A percentile compares a stretch with the other conserved stretches of the same genome.
Evolutionary conservation across 2,329 filamentous ascomycete species (phyloP).

Genomic region (Trichophyton rubrum): DNA sequence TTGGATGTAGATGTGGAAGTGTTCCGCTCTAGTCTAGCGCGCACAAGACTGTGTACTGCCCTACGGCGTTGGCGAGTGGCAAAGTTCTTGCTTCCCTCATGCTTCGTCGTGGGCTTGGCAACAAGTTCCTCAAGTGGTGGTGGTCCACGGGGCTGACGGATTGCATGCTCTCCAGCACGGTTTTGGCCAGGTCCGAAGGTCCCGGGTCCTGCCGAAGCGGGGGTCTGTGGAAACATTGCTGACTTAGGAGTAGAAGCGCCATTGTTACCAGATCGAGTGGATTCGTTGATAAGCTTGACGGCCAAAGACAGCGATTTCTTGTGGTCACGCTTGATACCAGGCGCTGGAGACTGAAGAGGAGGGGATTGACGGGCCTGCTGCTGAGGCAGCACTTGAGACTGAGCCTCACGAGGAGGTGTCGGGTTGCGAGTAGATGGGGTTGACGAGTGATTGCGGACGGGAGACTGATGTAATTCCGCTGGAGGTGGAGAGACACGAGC

Average conservation of each 20-base stretch:
- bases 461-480: conserved; percentile 46
- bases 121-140: conserved; percentile 84
- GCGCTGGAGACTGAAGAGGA: conserved; percentile 5
- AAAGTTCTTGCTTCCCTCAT: conserved; percentile 96
- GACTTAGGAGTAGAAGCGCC: conserved; percentile 56
- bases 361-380: not conserved
- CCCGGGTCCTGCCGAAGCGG: conserved; percentile 48
- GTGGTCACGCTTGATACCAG: conserved; percentile 70
- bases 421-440: conserved; percentile 6
- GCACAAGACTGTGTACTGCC: conserved; percentile 81
- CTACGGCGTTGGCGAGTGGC: conserved; percentile 81
- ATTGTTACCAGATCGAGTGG: conserved; percentile 37
- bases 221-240: conserved; percentile 65
- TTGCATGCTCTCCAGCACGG: conserved; percentile 85
- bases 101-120: conserved; percentile 77
- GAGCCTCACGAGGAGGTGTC: conserved; percentile 9
- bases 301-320: conserved; percentile 70
- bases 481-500: conserved; percentile 75
- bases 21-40: conserved; percentile 76
- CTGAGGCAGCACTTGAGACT: not conserved
- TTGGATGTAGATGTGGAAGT: conserved; percentile 45
- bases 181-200: conserved; percentile 86
- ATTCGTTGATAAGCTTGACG: conserved; percentile 30
- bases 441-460: conserved; percentile 43
- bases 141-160: conserved; percentile 84